Evolutionary conservation across 2,329 filamentous ascomycete species (phyloP).

Genomic region (Cladosporium sp.): DNA sequence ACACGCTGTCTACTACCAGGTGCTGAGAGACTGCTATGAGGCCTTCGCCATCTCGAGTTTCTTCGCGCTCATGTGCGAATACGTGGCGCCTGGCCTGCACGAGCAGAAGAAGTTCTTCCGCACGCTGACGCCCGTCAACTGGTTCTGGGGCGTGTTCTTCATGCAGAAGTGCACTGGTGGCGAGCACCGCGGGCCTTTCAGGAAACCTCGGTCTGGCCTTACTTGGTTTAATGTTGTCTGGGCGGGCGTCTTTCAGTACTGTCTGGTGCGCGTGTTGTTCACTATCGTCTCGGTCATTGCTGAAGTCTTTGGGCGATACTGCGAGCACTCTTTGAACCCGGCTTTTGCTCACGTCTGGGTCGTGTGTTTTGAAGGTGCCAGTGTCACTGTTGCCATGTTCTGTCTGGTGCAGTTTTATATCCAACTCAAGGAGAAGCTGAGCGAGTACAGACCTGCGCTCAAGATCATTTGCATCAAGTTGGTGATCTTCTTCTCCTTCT

Average conservation of each 20-base stretch:
- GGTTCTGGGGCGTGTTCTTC: slow-evolving; percentile 74
- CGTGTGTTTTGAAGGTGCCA: slow-evolving; percentile 66
- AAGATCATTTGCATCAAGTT: slow-evolving; percentile 87
- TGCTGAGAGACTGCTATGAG: slow-evolving; percentile 83
- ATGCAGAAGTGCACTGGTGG: slow-evolving; percentile 70
- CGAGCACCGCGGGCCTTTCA: slow-evolving; percentile 63
- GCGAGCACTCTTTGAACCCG: slow-evolving; percentile 74
- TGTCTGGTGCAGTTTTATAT: slow-evolving; percentile 85
- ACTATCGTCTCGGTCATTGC: slow-evolving; percentile 75
- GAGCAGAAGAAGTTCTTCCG: slow-evolving; percentile 81
- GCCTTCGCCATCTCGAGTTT: slow-evolving; percentile 86
- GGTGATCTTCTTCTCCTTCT: slow-evolving; percentile 88
- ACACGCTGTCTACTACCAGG: slow-evolving; percentile 77
- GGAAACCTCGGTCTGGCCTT: slow-evolving; percentile 75
- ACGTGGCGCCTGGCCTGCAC: slow-evolving; percentile 74
- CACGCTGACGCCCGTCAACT: slow-evolving; percentile 64
- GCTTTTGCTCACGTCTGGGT: slow-evolving; percentile 86
- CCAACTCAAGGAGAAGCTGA: slow-evolving; percentile 69
- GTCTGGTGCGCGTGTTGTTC: slow-evolving; percentile 75
- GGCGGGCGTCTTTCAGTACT: slow-evolving; percentile 83
- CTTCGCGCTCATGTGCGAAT: slow-evolving; percentile 79
- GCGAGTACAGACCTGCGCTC: slow-evolving; percentile 69
- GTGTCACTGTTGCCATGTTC: slow-evolving; percentile 83
- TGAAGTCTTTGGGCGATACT: slow-evolving; percentile 69
- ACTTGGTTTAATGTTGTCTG: slow-evolving; percentile 89